A percentile compares a stretch with the other conserved stretches of the same genome.
These are phyloP conservation scores for Coemansia javaensis DNA, from an alignment of 192 early-diverging fungal species.

Conservation along the genomic window DNA sequence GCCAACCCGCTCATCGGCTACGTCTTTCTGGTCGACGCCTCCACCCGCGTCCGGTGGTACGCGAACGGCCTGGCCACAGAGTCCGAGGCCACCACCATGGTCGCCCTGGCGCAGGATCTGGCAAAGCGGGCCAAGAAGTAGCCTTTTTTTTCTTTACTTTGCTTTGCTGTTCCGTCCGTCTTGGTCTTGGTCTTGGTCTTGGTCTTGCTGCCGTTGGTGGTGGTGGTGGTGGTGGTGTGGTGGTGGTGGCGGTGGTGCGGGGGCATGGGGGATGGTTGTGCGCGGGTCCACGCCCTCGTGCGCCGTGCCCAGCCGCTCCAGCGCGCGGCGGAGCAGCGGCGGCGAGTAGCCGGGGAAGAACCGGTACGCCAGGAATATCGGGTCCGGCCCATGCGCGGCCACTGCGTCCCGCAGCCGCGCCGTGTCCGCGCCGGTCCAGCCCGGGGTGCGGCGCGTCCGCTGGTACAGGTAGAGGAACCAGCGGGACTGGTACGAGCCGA, in stretches of 20 bases:
- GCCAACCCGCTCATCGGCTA: conserved; percentile 50
- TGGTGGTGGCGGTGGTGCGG: too few relatives aligned
- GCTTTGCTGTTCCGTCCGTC: background rate
- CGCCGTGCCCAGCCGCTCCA: conserved; percentile 5
- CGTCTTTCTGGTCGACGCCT: conserved; percentile 42
- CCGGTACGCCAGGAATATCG: conserved; percentile 30
- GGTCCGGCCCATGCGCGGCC: conserved; percentile 22
- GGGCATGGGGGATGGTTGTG: too few relatives aligned
- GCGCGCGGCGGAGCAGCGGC: conserved; percentile 1
- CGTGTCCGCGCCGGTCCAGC: conserved; percentile 9
- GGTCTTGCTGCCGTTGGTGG: too few relatives aligned
- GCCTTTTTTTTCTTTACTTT: background rate
- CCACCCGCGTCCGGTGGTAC: conserved; percentile 47
- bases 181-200: too few relatives aligned
- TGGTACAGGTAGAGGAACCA: conserved; percentile 22
- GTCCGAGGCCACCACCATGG: conserved; percentile 30
- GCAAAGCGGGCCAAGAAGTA: conserved; percentile 5
- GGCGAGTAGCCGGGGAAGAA: conserved; percentile 43
- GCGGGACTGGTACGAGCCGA: background rate
- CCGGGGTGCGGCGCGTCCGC: conserved; percentile 17
- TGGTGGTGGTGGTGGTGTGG: too few relatives aligned
- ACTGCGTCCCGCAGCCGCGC: conserved; percentile 4
- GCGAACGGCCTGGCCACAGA: conserved; percentile 45
- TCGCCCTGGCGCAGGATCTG: conserved; percentile 25
- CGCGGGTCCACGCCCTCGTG: conserved; percentile 12